phyloP scores from a whole-genome alignment of 169 alveolate species.

The Plasmodium gonderi region DNA sequence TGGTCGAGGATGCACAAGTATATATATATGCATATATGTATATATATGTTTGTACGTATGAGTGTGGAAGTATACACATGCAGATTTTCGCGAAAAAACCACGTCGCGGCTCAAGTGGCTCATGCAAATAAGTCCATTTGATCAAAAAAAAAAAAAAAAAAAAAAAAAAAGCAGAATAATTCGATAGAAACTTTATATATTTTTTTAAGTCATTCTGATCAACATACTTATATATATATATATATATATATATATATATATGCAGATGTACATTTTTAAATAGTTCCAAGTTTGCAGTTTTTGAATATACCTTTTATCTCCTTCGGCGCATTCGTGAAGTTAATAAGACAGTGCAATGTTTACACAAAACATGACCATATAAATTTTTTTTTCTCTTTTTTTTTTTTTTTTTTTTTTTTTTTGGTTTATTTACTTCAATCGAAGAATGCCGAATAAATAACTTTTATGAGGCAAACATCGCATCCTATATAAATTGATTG shows the following conservation, averaged over 20 bases:
- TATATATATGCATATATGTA: background rate
- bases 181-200: background rate
- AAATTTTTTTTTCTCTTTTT: background rate
- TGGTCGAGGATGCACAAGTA: background rate
- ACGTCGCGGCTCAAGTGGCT: background rate
- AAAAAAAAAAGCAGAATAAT: background rate
- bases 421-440: no score
- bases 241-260: background rate
- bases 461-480: background rate
- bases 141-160: conserved; percentile 6
- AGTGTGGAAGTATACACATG: background rate
- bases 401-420: background rate
- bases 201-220: background rate
- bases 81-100: background rate
- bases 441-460: background rate
- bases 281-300: background rate
- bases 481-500: background rate
- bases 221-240: background rate
- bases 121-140: background rate
- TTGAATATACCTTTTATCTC: background rate
- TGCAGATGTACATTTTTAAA: background rate
- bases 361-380: background rate
- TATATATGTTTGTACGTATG: background rate
- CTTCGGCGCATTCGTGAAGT: background rate
- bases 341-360: background rate